Base-by-base conservation (phyloP, 805 yeast species). In the Pichia scutulata region DNA sequence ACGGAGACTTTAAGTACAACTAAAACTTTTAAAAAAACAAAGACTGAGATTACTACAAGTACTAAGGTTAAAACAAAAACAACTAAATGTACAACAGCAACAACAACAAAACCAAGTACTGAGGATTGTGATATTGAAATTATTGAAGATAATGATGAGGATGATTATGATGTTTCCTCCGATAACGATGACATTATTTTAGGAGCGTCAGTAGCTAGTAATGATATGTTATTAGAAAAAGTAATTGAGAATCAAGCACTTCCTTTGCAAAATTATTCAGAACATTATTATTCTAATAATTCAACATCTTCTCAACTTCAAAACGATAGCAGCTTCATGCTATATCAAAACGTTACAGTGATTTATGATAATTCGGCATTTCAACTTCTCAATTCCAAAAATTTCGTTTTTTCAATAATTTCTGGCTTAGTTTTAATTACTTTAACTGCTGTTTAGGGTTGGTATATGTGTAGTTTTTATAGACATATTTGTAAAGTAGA, bases 1-100 rank as follows among this genome's bases (percentile, higher is more conserved):
- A 54, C 58, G 9, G 26, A 18, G 23, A 45, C 48, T 4, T 41
- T 30, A 24, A 39, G 23, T 36, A 39, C 42, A 25, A 42, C 43
- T n/a, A 33, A 43, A 43, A 33, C 23, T 33, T 16, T 33, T 7
- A 33, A 33, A 18, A 41, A 41, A 13, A 24, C 18, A 23, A 23
- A 43, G 5, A 25, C 41, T n/a, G n/a, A 33, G 18, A 36, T 26
- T 14, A 19, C 19, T 9, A 41, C 28, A 9, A 41, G 28, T 24
- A 41, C 43, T 23, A 24, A n/a, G 5, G 12, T 21, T 23, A 10
- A 8, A 23, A 16, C 18, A 4, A 41, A 23, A n/a, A 33, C 37
- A 33, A 33, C 37, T n/a, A 10, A 33, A 16, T n/a, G 19, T n/a
- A 16, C 37, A 7, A 33, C 18, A n/a, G n/a, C 37, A 33, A 16